Conservation (phyloP, 176 grass and related monocot species). For the Typha latifolia region DNA sequence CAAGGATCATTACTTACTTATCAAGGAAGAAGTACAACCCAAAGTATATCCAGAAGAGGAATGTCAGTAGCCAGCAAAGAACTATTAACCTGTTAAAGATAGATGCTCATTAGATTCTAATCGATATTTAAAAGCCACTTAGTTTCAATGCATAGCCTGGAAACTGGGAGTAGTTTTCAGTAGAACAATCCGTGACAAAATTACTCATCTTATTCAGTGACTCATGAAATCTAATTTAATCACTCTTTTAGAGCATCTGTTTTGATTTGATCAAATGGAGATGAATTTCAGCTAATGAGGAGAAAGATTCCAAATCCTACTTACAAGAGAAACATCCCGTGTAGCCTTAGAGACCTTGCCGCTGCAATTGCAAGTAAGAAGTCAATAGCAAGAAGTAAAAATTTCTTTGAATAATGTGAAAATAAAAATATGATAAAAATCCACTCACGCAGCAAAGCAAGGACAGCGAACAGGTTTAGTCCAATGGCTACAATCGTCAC, state of each 20-base stretch:
- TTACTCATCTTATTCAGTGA: background rate
- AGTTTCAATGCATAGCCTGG: too few relatives aligned
- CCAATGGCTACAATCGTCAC: constrained; percentile 49
- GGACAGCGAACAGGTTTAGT: constrained; percentile 37
- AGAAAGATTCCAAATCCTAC: constrained; percentile 3
- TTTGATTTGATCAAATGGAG: background rate
- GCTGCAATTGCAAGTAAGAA: constrained; percentile 34
- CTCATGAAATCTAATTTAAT: background rate
- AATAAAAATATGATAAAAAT: background rate
- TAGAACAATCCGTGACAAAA: background rate
- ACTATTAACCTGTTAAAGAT: constrained; percentile 39
- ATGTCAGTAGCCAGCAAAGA: constrained; percentile 64
- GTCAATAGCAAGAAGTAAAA: constrained; percentile 1
- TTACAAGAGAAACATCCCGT: constrained; percentile 38
- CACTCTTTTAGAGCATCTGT: background rate
- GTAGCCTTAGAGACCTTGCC: constrained; percentile 34
- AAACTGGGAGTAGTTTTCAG: background rate
- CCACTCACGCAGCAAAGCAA: constrained; percentile 48
- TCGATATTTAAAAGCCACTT: too few relatives aligned
- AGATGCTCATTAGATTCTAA: constrained; percentile 5
- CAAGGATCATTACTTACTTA: constrained; percentile 26
- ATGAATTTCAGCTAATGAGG: background rate
- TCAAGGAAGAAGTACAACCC: constrained; percentile 81
- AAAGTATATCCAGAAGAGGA: constrained; percentile 71
- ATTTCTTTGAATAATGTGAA: background rate